Conservation (phyloP, 2,329 filamentous ascomycete species). For the Neonectria coccinea region DNA sequence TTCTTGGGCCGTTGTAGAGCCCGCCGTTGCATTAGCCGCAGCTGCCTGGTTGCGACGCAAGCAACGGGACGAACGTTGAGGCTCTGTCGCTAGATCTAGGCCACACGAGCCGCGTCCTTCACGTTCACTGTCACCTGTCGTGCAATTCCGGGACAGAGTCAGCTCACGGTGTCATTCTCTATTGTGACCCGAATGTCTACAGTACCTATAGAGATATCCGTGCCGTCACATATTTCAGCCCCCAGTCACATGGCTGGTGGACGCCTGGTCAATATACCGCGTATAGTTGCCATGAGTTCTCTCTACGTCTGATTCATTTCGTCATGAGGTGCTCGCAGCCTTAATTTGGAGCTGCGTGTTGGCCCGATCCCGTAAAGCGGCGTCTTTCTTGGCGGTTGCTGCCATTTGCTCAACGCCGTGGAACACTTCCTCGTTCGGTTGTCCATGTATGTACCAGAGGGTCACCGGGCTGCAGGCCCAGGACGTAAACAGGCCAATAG, state of each 20-base stretch:
- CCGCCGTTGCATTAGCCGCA: conserved; percentile 9
- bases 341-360: conserved; percentile 6
- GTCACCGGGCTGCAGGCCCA: conserved; percentile 2
- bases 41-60: conserved; percentile 6
- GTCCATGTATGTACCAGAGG: neutral
- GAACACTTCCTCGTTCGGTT: neutral
- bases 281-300: conserved; percentile 6
- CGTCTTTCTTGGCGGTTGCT: neutral
- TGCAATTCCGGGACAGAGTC: conserved; percentile 7
- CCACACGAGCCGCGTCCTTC: conserved; percentile 1
- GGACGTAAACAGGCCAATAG: conserved; percentile 5
- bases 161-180: conserved; percentile 9
- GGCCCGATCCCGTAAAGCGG: conserved; percentile 9
- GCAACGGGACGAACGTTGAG: neutral
- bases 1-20: neutral
- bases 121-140: neutral
- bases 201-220: neutral
- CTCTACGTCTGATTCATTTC: neutral
- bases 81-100: neutral
- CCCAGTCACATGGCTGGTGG: conserved; percentile 20
- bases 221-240: conserved; percentile 3
- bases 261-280: neutral
- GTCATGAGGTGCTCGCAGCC: conserved; percentile 19
- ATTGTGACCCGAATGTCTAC: neutral
- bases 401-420: neutral